Conservation (phyloP, 106 monocot genomes). For the Dendrobium officinale region DNA sequence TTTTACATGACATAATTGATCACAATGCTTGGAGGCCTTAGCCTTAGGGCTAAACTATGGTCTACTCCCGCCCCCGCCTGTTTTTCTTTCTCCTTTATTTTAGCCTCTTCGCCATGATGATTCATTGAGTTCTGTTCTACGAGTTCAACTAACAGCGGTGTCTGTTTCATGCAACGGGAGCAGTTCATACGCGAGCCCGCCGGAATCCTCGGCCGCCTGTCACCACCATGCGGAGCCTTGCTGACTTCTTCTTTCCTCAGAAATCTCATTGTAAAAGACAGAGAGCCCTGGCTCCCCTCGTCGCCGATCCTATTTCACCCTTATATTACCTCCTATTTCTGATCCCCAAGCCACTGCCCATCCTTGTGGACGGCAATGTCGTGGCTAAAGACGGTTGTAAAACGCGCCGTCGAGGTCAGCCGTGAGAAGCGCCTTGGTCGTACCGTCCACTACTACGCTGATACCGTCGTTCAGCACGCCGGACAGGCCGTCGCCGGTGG, state of each 20-base stretch:
- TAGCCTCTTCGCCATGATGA: no score
- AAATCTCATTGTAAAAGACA: neutral
- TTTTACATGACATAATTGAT: no score
- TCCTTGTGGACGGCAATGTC: slow-evolving; percentile 31
- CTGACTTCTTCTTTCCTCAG: neutral
- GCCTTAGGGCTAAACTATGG: no score
- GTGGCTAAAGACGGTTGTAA: slow-evolving; percentile 69
- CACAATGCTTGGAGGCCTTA: no score
- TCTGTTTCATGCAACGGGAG: neutral
- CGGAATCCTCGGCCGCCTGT: neutral
- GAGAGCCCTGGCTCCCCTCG: neutral
- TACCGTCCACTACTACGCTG: slow-evolving; percentile 68
- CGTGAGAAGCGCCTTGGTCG: slow-evolving; percentile 60
- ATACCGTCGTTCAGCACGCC: slow-evolving; percentile 72
- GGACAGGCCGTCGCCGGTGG: slow-evolving; percentile 85
- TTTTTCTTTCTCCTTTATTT: neutral
- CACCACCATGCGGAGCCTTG: neutral
- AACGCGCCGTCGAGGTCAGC: slow-evolving; percentile 67
- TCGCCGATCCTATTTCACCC: neutral
- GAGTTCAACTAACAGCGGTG: neutral
- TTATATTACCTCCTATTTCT: neutral
- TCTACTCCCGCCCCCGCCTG: neutral
- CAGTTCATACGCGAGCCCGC: neutral
- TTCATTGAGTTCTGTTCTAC: neutral
- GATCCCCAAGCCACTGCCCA: neutral